phyloP scores from a whole-genome alignment of 352 stramenopile species.

The Globisporangium perplexum region DNA sequence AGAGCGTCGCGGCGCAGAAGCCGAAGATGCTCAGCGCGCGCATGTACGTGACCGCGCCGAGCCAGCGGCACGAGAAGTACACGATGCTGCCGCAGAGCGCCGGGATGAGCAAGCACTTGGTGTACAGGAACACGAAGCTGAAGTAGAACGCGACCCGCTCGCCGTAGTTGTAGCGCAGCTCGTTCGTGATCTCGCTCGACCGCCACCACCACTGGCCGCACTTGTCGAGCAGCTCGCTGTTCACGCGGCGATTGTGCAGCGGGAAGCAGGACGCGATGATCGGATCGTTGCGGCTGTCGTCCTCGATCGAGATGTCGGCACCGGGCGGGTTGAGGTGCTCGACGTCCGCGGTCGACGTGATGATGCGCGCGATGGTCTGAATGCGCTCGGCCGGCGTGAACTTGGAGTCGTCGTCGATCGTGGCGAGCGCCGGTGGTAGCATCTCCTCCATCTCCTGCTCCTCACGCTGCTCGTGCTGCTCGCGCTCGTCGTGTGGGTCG shows the following conservation, averaged over 20 bases:
- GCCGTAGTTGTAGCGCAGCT: constrained; percentile 82
- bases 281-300: constrained; percentile 63
- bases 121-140: constrained; percentile 83
- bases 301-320: constrained; percentile 71
- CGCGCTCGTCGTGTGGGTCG: background rate
- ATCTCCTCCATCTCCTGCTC: constrained; percentile 2
- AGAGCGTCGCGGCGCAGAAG: constrained; percentile 67
- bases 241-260: constrained; percentile 79
- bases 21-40: constrained; percentile 73
- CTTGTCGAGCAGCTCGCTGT: constrained; percentile 62
- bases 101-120: constrained; percentile 65
- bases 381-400: constrained; percentile 81
- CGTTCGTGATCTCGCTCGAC: constrained; percentile 77
- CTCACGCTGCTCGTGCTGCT: background rate
- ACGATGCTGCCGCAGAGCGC: constrained; percentile 48
- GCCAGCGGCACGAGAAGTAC: constrained; percentile 68
- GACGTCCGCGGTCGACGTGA: constrained; percentile 66
- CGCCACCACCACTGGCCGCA: constrained; percentile 70
- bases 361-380: constrained; percentile 84
- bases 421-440: constrained; percentile 7
- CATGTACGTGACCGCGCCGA: constrained; percentile 75
- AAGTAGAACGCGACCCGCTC: constrained; percentile 85
- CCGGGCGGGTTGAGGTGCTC: constrained; percentile 74
- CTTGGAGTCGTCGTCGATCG: constrained; percentile 52
- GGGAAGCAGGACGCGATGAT: constrained; percentile 79